Base-by-base conservation (phyloP, 1,284 basidiomycete species). In the Ustilago cynodontis region DNA sequence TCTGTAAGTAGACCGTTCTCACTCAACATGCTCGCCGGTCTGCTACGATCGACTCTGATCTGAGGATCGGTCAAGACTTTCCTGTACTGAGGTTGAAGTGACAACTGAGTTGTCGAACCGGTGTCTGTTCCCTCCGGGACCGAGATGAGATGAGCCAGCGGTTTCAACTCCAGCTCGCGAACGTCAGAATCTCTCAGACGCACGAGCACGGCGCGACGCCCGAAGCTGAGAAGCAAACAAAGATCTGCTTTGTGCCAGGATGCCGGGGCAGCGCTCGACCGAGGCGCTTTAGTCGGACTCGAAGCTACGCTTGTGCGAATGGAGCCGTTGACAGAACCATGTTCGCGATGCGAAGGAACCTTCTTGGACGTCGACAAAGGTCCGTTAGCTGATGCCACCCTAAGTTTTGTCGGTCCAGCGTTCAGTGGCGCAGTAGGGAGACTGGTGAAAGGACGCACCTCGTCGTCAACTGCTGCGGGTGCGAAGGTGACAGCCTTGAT, bases 191-290 rank as follows among this genome's bases (percentile, higher is more conserved):
- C 80, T 22, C 74, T 66, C 2, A 80, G 59, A 10, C 80, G 71
- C 11, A 81, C 77, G 16, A 81, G 56, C 20, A 78, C 80, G 14
- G 80, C 71, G 2, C 73, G 50, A 20, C 76, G 64, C 8, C 80
- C 80, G 35, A 81, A 80, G 57, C 74, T 78, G 28, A 81, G 78
- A 26, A 81, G 37, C 29, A 81, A n/a, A 41, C 69, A 78, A 14
- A 81, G 68, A 29, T 80, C 78, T 18, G 80, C 78, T 20, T 71
- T 65, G 37, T 59, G 66, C 78, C 78, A 80, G 8, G 71, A 70
- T 6, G 70, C 41, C 6, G 78, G 78, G 14, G 61, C 65, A 37
- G 65, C 61, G 50, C 51, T 65, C 1, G 43, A 28, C 8, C 51
- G 62, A 49, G 51, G 22, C 31, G 55, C 22, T 4, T 26, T 62